Evolutionary conservation across 1,139 yeast genomes (phyloP).

Genomic region (Taphrina wiesneri): DNA sequence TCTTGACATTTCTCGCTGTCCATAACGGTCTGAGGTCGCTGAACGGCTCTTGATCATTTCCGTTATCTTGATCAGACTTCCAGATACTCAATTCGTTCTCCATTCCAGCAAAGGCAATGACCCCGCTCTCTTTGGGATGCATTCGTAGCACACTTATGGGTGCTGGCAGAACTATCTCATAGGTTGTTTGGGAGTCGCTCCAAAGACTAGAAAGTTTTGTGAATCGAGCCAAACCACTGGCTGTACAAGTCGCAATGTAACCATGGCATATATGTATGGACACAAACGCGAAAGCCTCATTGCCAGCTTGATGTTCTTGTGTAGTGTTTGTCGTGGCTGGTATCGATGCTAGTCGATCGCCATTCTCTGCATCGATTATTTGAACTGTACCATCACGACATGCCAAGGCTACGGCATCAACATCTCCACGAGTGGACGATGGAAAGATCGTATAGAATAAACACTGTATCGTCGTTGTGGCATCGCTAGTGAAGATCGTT

Average conservation of each 20-base stretch:
- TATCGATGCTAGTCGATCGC: constrained; percentile 41
- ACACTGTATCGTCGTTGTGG: constrained; percentile 43
- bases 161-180: constrained; percentile 42
- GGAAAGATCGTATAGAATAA: constrained; percentile 40
- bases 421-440: background rate
- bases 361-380: constrained; percentile 41
- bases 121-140: constrained; percentile 44
- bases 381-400: constrained; percentile 35
- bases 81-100: constrained; percentile 50
- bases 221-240: constrained; percentile 51
- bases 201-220: constrained; percentile 47
- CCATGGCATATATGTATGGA: constrained; percentile 46
- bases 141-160: constrained; percentile 49
- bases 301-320: constrained; percentile 39
- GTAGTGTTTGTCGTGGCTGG: constrained; percentile 45
- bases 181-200: background rate
- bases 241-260: constrained; percentile 52
- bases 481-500: constrained; percentile 42
- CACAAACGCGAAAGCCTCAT: constrained; percentile 44
- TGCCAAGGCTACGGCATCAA: constrained; percentile 3
- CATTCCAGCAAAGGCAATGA: constrained; percentile 53
- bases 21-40: constrained; percentile 40
- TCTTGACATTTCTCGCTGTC: constrained; percentile 49
- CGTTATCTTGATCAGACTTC: background rate
- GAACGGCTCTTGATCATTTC: constrained; percentile 9